Base-by-base conservation (phyloP, 208 protist species). In the Trypanosoma avium region DNA sequence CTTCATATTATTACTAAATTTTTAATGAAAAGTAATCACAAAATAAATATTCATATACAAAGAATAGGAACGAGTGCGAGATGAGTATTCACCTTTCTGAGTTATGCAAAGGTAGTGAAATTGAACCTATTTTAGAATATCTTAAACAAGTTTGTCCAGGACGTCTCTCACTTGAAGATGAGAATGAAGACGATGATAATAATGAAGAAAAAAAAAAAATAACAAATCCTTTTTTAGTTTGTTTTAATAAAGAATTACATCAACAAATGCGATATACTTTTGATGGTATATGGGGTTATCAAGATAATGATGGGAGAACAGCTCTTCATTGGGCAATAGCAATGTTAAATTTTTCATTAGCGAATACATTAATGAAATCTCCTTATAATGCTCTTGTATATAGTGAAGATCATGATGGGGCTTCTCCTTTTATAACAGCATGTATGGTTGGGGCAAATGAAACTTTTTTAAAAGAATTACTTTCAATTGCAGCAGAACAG, bases 261-360 rank as follows among this genome's bases (percentile, higher is more conserved):
- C 13, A 22, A 21, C 36, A 38, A 48, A 61, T 66, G 69, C 47
- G 22, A 10, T 48, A n/a, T 75, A 84, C 54, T 22, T 81, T 73
- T 32, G 40, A 58, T 38, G 82, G 80, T 13, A 53, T 92, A 17
- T 92, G 82, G 85, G 75, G 82, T 17, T 89, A 85, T 56, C 86
- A 69, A 13, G 92, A 97, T 45, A 81, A 53, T 33, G 92, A 97
- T 49, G 92, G 89, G n/a, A 79, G 92, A 57, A 95, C 92, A 3
- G 84, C 88, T 0, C 75, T 95, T 19, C 92, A 97, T 65, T 97
- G 92, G 92, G 85, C 92, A 0, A 54, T 95, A 3, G 83, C 89
- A 6, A 64, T 94, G 46, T 70, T 77, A 50, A 92, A 92, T 73
- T 94, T 84, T 38, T 75, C 75, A 0, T 62, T 97, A 21, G 89